Evolutionary conservation across 495 filamentous ascomycete species (phyloP).

Genomic region (Neurospora sublineolata): DNA sequence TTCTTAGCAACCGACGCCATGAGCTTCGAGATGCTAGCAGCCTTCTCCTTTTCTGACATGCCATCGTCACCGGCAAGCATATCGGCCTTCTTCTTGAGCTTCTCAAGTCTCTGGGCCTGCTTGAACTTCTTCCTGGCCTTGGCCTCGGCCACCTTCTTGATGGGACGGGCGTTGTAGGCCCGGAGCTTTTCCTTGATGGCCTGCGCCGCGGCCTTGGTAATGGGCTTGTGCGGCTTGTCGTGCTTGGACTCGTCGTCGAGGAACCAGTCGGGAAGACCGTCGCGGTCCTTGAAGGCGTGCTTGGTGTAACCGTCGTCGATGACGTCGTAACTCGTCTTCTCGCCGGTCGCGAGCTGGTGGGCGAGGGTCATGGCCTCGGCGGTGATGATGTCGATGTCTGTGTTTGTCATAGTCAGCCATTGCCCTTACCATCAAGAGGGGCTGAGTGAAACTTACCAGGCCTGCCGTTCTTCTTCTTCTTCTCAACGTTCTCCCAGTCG

Average conservation of each 20-base stretch:
- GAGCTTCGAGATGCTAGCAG: slow-evolving; percentile 66
- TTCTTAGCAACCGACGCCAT: slow-evolving; percentile 75
- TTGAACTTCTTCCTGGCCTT: slow-evolving; percentile 95
- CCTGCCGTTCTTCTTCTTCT: slow-evolving; percentile 55
- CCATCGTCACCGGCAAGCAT: slow-evolving; percentile 76
- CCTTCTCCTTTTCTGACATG: slow-evolving; percentile 91
- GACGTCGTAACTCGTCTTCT: slow-evolving; percentile 64
- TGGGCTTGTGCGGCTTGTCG: slow-evolving; percentile 72
- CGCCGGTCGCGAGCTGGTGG: slow-evolving; percentile 76
- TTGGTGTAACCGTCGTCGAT: slow-evolving; percentile 91
- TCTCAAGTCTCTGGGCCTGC: slow-evolving; percentile 80
- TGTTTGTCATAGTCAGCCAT: slow-evolving; percentile 18
- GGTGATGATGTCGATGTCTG: slow-evolving; percentile 95
- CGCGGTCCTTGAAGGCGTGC: slow-evolving; percentile 76
- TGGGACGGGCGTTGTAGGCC: slow-evolving; percentile 88
- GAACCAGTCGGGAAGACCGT: slow-evolving; percentile 97
- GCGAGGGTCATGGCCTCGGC: slow-evolving; percentile 99
- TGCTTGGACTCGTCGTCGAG: slow-evolving; percentile 82
- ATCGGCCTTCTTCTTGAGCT: slow-evolving; percentile 88
- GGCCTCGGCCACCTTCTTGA: slow-evolving; percentile 98
- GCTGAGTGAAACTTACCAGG: slow-evolving; percentile 43
- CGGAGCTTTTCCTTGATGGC: slow-evolving; percentile 95
- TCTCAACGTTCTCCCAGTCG: slow-evolving; percentile 56
- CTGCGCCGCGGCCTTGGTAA: slow-evolving; percentile 74
- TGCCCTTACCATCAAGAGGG: slow-evolving; percentile 1